These are phyloP conservation scores for Craterostigma plantagineum DNA, from an alignment of 257 asterid genomes.

Conservation along the genomic window DNA sequence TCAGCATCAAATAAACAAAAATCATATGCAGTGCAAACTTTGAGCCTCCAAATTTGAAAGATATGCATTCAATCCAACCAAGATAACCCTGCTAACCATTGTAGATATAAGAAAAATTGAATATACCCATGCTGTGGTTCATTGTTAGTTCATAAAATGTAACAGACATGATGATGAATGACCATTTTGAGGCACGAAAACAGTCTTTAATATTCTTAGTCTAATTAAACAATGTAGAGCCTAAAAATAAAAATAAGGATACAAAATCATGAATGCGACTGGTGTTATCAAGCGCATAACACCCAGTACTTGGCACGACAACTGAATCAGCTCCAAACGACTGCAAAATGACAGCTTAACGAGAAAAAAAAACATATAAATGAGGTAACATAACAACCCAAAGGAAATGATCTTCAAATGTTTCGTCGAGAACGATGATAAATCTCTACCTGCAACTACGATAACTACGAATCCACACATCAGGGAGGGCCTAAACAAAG, in stretches of 20 bases:
- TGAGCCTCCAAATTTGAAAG: neutral
- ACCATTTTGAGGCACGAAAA: too few relatives aligned
- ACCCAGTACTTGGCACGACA: conserved; percentile 53
- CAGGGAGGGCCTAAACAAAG: conserved; percentile 1
- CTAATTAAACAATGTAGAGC: neutral
- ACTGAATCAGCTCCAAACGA: conserved; percentile 49
- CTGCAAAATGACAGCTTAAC: conserved; percentile 34
- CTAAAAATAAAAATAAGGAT: conserved; percentile 27
- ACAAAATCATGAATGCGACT: conserved; percentile 78
- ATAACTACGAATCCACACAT: conserved; percentile 18
- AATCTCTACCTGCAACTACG: conserved; percentile 27
- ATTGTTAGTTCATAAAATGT: too few relatives aligned
- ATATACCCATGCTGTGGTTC: too few relatives aligned
- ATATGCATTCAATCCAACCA: too few relatives aligned
- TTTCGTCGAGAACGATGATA: neutral
- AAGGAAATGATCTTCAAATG: too few relatives aligned
- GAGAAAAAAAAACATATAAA: neutral
- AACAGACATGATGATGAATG: too few relatives aligned
- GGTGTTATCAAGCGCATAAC: conserved; percentile 64
- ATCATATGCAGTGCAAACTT: neutral
- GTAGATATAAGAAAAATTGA: too few relatives aligned
- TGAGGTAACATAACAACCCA: neutral
- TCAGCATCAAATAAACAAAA: neutral
- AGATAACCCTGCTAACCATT: too few relatives aligned
- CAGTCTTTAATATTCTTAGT: too few relatives aligned